Evolutionary conservation across 2,329 filamentous ascomycete genomes (phyloP).

Genomic region (Aureobasidium sp.): DNA sequence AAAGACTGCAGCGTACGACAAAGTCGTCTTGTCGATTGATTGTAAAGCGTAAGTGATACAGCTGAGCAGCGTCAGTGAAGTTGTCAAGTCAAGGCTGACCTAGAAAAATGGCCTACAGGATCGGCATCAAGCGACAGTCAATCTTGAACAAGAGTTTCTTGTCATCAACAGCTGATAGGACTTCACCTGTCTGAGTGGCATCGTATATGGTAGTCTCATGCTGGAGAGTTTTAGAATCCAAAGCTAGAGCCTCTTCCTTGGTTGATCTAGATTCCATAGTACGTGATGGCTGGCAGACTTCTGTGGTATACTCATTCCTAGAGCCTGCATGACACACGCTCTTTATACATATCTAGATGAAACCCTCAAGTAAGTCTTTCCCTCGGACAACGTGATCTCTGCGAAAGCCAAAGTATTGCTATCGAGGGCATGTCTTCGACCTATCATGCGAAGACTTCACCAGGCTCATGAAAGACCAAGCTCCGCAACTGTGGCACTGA

Average conservation of each 20-base stretch:
- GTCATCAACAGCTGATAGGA: neutral
- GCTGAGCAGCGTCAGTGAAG: neutral
- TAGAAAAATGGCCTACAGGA: neutral
- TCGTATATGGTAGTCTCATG: neutral
- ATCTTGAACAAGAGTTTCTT: neutral
- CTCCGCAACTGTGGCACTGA: neutral
- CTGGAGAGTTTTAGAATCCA: neutral
- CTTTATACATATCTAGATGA: neutral
- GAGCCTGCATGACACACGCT: neutral
- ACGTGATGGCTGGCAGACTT: too few relatives aligned
- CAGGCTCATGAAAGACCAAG: neutral
- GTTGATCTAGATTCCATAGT: neutral
- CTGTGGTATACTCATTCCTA: neutral
- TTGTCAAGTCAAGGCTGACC: neutral
- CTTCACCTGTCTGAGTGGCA: neutral
- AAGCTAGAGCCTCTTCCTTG: neutral
- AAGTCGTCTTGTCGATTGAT: neutral
- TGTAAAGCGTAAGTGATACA: slow-evolving; percentile 2
- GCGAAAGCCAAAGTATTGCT: neutral
- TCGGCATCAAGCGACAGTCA: neutral
- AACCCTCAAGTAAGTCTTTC: neutral
- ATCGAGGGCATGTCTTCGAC: neutral
- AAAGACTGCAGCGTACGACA: neutral
- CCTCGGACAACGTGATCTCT: neutral
- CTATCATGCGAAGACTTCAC: neutral